These are phyloP conservation scores for Pyrus betulifolia DNA, from an alignment of 306 rosid genomes.

Conservation along the genomic window DNA sequence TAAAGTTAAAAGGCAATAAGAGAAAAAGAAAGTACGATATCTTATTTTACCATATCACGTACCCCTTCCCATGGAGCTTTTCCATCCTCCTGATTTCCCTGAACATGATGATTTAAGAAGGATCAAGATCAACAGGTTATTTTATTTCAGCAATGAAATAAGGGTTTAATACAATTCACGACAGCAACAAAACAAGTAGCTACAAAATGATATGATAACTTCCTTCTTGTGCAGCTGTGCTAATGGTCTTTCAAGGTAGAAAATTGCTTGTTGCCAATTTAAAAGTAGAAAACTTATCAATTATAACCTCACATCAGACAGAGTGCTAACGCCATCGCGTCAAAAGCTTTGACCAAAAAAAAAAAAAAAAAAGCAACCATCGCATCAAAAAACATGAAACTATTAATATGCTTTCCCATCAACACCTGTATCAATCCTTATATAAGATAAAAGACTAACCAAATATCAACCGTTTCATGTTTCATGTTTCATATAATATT, in stretches of 20 bases:
- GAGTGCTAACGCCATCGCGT: background rate
- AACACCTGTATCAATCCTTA: background rate
- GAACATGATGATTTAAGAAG: conserved; percentile 22
- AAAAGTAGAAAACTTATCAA: background rate
- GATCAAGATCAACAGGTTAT: background rate
- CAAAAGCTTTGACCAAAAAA: background rate
- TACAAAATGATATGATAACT: background rate
- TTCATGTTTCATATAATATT: background rate
- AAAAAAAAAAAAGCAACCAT: background rate
- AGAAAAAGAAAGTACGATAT: background rate
- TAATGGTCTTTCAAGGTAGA: background rate
- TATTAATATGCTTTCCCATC: background rate
- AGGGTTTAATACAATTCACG: background rate
- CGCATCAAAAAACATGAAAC: background rate
- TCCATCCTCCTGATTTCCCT: conserved; percentile 68
- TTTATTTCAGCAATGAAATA: background rate
- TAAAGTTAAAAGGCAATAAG: background rate
- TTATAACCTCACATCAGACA: background rate
- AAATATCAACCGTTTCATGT: background rate
- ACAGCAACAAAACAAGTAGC: background rate
- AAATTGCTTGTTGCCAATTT: background rate
- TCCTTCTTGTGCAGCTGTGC: background rate
- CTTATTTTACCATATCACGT: conserved; percentile 24
- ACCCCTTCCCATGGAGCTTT: conserved; percentile 69
- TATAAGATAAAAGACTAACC: background rate